Base-by-base conservation (phyloP, 1,284 basidiomycete species). In the Tetrapyrgos nigripes region DNA sequence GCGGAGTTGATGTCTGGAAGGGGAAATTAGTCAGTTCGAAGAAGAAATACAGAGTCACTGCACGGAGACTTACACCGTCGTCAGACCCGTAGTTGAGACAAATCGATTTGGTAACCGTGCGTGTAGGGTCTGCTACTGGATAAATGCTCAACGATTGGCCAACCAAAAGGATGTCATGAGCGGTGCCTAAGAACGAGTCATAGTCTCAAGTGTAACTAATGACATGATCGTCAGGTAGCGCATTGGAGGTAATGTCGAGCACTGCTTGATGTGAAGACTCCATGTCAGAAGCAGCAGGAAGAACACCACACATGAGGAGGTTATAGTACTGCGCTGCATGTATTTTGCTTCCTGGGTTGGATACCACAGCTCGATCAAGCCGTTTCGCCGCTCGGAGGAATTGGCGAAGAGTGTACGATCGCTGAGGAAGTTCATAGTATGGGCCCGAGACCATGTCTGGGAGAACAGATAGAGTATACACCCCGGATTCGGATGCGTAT, bases 141-240 rank as follows among this genome's bases (percentile, higher is more conserved):
- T 50, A 60, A 17, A 61, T 44, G 61, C 23, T 4, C 21, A 27
- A 10, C 17, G 14, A n/a, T 29, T 53, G 24, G 19, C 31, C 37
- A 9, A 61, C 27, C 9, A 62, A 26, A 26, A 43, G 4, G 37
- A 64, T 57, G n/a, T 62, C 40, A n/a, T 37, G 29, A 19, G 17
- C 19, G 24, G 63, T 58, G 5, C 63, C 59, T 4, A 64, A 35
- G 29, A 62, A 45, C 10, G 55, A 61, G 50, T 67, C 66, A 27
- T 64, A 67, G 53, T 67, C 64, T 0, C 61, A 48, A 0, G 28
- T 48, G 5, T 55, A 26, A 58, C 3, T 66, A 40, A 8, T 61
- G 43, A 6, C 5, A 31, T 29, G 26, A 59, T 64, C 60, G 40
- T 70, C 62, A 9, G 68, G 4, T 4, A 59, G 17, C 4, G 11